Percentiles rank a stretch among this genome's conserved stretches.
phyloP scores from a whole-genome alignment of 2,329 filamentous ascomycete genomes.

The Hypoxylon sp. region DNA sequence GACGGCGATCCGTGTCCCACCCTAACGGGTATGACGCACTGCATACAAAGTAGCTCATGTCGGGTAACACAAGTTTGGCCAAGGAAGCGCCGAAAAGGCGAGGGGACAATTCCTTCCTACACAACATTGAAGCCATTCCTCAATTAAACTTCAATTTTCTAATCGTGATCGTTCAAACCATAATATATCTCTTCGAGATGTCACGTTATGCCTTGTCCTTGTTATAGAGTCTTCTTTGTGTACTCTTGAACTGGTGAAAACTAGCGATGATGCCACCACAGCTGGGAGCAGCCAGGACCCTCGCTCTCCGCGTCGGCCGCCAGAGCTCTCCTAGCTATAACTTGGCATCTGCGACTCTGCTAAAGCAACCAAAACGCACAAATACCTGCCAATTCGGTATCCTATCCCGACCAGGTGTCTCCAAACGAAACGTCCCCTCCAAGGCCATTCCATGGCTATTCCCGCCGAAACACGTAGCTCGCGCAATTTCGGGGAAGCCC shows the following conservation, averaged over 20 bases:
- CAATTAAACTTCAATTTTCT: constrained; percentile 17
- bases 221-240: constrained; percentile 31
- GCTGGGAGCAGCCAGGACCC: constrained; percentile 46
- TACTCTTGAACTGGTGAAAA: constrained; percentile 14
- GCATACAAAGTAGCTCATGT: constrained; percentile 26
- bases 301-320: constrained; percentile 44
- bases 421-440: constrained; percentile 23
- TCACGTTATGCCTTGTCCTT: constrained; percentile 17
- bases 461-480: constrained; percentile 51
- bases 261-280: constrained; percentile 45
- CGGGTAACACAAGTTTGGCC: constrained; percentile 34
- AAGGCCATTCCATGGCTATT: constrained; percentile 43
- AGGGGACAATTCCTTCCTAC: constrained; percentile 26
- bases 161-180: not conserved
- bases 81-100: constrained; percentile 41
- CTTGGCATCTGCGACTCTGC: constrained; percentile 25
- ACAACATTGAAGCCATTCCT: constrained; percentile 4
- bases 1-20: constrained; percentile 38
- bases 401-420: constrained; percentile 38
- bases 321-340: constrained; percentile 40
- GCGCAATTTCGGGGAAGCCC: constrained; percentile 67
- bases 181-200: constrained; percentile 5
- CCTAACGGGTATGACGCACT: constrained; percentile 39
- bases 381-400: constrained; percentile 44
- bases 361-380: constrained; percentile 20